These are phyloP conservation scores for Pichia eremophila DNA, from an alignment of 805 yeast species.

Conservation along the genomic window DNA sequence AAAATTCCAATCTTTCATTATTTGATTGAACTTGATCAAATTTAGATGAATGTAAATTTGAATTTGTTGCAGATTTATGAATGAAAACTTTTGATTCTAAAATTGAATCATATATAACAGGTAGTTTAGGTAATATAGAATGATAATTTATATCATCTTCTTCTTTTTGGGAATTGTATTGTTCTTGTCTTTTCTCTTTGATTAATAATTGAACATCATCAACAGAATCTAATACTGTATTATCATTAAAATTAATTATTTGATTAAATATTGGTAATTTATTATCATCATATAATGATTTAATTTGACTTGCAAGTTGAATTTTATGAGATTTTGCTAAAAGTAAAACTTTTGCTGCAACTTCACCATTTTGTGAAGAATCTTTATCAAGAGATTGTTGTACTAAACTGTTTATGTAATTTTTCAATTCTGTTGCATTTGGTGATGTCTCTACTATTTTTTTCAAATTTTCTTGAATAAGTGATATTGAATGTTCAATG, in stretches of 20 bases:
- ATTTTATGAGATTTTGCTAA: conserved; percentile 45
- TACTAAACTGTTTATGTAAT: conserved; percentile 15
- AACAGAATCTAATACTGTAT: conserved; percentile 13
- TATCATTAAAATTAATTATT: conserved; percentile 34
- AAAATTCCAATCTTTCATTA: conserved; percentile 81
- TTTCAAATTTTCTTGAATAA: conserved; percentile 42
- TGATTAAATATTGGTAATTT: conserved; percentile 46
- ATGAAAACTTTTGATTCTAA: conserved; percentile 66
- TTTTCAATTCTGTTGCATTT: conserved; percentile 32
- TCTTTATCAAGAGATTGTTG: not conserved
- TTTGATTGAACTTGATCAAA: conserved; percentile 52
- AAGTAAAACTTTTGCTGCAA: conserved; percentile 37
- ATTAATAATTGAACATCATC: conserved; percentile 12
- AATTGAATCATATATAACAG: conserved; percentile 49
- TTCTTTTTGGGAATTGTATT: not conserved
- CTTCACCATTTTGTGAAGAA: conserved; percentile 12
- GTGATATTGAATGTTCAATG: conserved; percentile 45
- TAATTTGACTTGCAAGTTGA: conserved; percentile 50
- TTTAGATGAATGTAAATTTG: conserved; percentile 45
- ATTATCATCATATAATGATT: conserved; percentile 40
- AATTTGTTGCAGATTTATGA: conserved; percentile 66
- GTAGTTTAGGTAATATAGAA: conserved; percentile 46
- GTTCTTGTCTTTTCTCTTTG: conserved; percentile 2
- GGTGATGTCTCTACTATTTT: conserved; percentile 51
- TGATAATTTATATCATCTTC: conserved; percentile 8